phyloP scores from a whole-genome alignment of 2,329 filamentous ascomycete species.

The Calonectria naviculata region DNA sequence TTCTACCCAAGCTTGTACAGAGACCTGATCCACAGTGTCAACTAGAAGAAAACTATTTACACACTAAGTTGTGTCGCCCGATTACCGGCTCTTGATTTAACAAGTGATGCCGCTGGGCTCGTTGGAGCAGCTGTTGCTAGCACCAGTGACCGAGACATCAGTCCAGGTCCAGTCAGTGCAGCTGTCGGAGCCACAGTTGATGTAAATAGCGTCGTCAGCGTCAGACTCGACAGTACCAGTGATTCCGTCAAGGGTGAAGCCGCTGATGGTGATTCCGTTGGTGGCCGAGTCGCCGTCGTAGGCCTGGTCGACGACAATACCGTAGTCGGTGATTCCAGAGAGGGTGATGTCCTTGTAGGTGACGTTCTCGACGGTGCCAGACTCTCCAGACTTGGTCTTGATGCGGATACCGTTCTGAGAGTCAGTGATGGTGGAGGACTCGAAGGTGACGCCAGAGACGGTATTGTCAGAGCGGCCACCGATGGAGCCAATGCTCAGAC shows the following conservation, averaged over 20 bases:
- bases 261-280: slow-evolving; percentile 18
- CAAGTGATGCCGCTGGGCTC: slow-evolving; percentile 18
- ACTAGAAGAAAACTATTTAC: slow-evolving; percentile 3
- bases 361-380: slow-evolving; percentile 7
- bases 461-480: slow-evolving; percentile 21
- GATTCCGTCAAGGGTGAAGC: slow-evolving; percentile 10
- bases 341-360: slow-evolving; percentile 24
- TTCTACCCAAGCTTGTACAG: background rate
- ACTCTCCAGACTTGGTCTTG: slow-evolving; percentile 16
- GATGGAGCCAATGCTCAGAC: slow-evolving; percentile 20
- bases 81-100: background rate
- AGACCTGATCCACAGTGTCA: background rate
- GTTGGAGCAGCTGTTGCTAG: slow-evolving; percentile 21
- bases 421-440: slow-evolving; percentile 12
- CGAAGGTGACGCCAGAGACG: slow-evolving; percentile 12
- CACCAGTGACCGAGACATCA: slow-evolving; percentile 14
- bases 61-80: background rate
- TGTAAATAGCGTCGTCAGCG: slow-evolving; percentile 19
- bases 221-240: slow-evolving; percentile 15
- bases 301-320: slow-evolving; percentile 21
- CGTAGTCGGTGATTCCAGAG: slow-evolving; percentile 18
- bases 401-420: slow-evolving; percentile 19
- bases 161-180: slow-evolving; percentile 25
- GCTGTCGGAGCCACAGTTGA: slow-evolving; percentile 20
- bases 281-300: slow-evolving; percentile 21